Evolutionary conservation across 495 filamentous ascomycete genomes (phyloP).

Genomic region (Aspergillus diversus): DNA sequence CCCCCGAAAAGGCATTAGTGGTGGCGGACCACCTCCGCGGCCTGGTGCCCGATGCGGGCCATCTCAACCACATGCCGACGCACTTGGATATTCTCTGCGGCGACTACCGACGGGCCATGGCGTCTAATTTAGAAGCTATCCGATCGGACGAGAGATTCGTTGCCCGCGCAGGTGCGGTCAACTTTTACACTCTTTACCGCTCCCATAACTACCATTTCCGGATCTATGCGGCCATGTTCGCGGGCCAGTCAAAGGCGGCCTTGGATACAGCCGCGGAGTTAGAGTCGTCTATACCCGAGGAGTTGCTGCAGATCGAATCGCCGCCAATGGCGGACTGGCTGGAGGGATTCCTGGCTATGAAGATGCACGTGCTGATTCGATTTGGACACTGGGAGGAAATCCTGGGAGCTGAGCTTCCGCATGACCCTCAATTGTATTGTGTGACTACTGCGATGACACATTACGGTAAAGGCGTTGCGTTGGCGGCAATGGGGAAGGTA

Average conservation of each 20-base stretch:
- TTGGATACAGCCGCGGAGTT: conserved; percentile 57
- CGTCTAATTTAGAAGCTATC: conserved; percentile 66
- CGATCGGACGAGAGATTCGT: conserved; percentile 64
- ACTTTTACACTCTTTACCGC: conserved; percentile 72
- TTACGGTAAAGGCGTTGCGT: conserved; percentile 67
- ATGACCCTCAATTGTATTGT: conserved; percentile 59
- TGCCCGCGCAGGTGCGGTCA: conserved; percentile 48
- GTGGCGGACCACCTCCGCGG: conserved; percentile 62
- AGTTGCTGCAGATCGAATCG: conserved; percentile 60
- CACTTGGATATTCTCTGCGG: conserved; percentile 71
- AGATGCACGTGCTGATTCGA: conserved; percentile 65
- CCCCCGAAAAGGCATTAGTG: conserved; percentile 59
- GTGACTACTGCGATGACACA: conserved; percentile 65
- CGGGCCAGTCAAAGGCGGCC: conserved; percentile 58
- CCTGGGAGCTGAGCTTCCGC: conserved; percentile 49
- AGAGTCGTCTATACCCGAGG: conserved; percentile 59
- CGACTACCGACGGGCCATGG: conserved; percentile 64
- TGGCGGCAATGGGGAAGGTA: conserved; percentile 55
- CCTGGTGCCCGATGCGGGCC: conserved; percentile 67
- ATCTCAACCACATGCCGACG: conserved; percentile 74
- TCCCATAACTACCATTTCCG: conserved; percentile 69
- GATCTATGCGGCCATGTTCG: conserved; percentile 74
- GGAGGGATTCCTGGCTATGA: conserved; percentile 64
- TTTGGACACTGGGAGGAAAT: conserved; percentile 69
- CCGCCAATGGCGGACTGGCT: conserved; percentile 77